Conservation (phyloP, 2,329 filamentous ascomycete species). For the Colletotrichum navitas region DNA sequence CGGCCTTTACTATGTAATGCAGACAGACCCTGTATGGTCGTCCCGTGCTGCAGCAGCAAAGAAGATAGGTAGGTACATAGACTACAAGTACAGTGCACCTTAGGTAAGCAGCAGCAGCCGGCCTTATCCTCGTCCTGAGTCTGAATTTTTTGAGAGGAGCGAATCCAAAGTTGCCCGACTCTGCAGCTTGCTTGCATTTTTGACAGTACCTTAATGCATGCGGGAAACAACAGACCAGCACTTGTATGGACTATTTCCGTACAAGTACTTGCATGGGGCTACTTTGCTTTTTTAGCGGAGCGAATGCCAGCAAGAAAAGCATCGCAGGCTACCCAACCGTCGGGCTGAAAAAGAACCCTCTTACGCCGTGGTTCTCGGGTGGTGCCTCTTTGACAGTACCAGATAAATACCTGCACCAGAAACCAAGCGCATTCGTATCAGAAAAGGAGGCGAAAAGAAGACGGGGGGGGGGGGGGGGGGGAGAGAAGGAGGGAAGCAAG, state of each 20-base stretch:
- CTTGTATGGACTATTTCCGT: too few relatives aligned
- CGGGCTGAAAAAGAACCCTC: slow-evolving; percentile 12
- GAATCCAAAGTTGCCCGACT: slow-evolving; percentile 4
- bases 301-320: slow-evolving; percentile 15
- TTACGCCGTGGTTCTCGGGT: background rate
- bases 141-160: background rate
- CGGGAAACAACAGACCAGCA: slow-evolving; percentile 13
- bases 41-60: background rate
- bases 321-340: slow-evolving; percentile 7
- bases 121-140: slow-evolving; percentile 38
- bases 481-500: background rate
- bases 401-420: background rate
- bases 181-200: slow-evolving; percentile 36
- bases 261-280: background rate
- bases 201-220: slow-evolving; percentile 35
- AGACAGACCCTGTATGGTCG: background rate
- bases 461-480: background rate
- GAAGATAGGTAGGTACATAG: background rate
- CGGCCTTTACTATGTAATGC: slow-evolving; percentile 3
- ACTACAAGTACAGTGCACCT: background rate
- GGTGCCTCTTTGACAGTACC: background rate
- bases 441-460: too few relatives aligned
- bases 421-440: background rate
- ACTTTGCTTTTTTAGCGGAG: slow-evolving; percentile 28
- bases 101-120: slow-evolving; percentile 18